These are phyloP conservation scores for Magnaporthiopsis rhizophila DNA, from an alignment of 2,329 filamentous ascomycete species.

Conservation along the genomic window DNA sequence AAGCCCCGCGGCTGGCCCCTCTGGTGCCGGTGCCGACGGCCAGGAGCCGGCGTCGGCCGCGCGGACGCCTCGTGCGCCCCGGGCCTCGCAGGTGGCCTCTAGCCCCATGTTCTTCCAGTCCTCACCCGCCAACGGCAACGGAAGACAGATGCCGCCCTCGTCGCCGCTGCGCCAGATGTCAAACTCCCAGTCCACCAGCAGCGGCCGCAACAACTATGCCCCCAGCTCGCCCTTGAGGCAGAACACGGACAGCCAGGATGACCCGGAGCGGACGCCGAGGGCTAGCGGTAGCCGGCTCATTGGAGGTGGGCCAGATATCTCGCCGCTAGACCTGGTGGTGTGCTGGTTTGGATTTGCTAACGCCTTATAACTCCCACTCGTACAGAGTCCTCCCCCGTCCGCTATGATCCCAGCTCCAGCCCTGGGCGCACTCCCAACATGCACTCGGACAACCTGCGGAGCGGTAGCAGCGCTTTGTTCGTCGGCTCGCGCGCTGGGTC, in stretches of 20 bases:
- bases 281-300: constrained; percentile 47
- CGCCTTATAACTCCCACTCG: no score
- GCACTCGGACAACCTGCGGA: constrained; percentile 61
- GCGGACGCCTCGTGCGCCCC: constrained; percentile 36
- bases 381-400: constrained; percentile 83
- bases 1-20: constrained; percentile 22
- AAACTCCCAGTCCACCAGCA: constrained; percentile 43
- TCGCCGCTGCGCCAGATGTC: constrained; percentile 51
- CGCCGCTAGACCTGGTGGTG: no score
- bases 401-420: constrained; percentile 85
- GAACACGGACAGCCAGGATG: constrained; percentile 49
- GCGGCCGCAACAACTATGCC: constrained; percentile 21
- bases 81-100: constrained; percentile 51
- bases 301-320: constrained; percentile 49
- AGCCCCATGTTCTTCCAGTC: constrained; percentile 74
- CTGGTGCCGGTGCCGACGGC: constrained; percentile 8
- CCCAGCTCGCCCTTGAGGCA: constrained; percentile 55
- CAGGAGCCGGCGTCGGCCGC: constrained; percentile 13
- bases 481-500: constrained; percentile 53
- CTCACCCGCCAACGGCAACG: constrained; percentile 26
- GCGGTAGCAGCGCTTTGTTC: constrained; percentile 82
- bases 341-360: background rate
- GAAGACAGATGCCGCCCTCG: constrained; percentile 26
- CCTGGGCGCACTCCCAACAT: constrained; percentile 54
- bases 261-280: constrained; percentile 58